phyloP scores from a whole-genome alignment of 257 asterid genomes.

The Linaria vulgaris region DNA sequence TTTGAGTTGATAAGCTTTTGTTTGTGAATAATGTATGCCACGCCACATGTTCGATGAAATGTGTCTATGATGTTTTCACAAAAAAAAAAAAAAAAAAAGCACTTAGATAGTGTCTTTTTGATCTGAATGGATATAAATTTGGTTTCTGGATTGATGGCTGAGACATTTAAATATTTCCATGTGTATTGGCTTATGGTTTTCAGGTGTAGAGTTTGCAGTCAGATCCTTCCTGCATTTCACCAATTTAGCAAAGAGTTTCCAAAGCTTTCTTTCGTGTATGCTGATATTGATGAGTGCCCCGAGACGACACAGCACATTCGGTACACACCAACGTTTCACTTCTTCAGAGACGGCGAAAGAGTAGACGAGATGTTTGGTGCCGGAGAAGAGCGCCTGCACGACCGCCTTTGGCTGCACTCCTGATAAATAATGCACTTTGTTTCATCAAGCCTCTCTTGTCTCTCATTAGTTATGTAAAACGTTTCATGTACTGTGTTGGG shows the following conservation, averaged over 20 bases:
- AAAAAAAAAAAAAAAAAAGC: too few species aligned
- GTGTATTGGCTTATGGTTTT: slow-evolving; percentile 16
- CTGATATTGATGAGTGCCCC: slow-evolving; percentile 92
- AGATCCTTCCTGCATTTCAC: slow-evolving; percentile 69
- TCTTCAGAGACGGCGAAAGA: slow-evolving; percentile 81
- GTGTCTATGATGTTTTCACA: not conserved
- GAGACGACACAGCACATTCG: slow-evolving; percentile 82
- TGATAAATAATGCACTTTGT: slow-evolving; percentile 20
- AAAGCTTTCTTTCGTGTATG: slow-evolving; percentile 69
- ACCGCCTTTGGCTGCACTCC: slow-evolving; percentile 91
- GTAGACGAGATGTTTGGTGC: slow-evolving; percentile 95
- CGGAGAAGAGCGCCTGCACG: slow-evolving; percentile 84
- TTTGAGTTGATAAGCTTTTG: too few species aligned
- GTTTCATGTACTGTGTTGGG: too few species aligned
- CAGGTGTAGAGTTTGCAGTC: slow-evolving; percentile 84
- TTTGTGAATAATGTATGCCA: not conserved
- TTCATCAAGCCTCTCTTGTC: too few species aligned
- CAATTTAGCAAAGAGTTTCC: slow-evolving; percentile 61
- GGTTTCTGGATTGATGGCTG: too few species aligned
- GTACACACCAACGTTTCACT: slow-evolving; percentile 82
- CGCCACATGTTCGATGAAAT: slow-evolving; percentile 41
- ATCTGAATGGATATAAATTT: too few species aligned
- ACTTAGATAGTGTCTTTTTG: too few species aligned
- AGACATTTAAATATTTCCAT: too few species aligned
- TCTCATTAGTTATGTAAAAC: too few species aligned